Percentiles rank a stretch among this genome's conserved stretches.
Conservation (phyloP, 352 stramenopile genomes). For the Phytopythium helicoides region DNA sequence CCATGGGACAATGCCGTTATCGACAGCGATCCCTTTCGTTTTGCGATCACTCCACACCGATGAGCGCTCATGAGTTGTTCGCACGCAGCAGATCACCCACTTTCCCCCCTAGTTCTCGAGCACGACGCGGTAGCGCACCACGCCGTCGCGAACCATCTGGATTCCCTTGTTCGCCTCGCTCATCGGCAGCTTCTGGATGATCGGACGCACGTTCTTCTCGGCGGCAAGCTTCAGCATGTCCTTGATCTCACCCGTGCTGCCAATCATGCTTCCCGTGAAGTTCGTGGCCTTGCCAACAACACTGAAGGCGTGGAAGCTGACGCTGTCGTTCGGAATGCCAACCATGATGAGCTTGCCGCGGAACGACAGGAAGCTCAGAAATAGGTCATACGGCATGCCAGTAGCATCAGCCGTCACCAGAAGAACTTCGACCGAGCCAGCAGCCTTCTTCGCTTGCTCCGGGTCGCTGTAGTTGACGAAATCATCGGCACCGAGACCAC, state of each 20-base stretch:
- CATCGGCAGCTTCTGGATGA: constrained; percentile 60
- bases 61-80: no score
- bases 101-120: constrained; percentile 36
- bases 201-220: constrained; percentile 61
- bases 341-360: constrained; percentile 68
- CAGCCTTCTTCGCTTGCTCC: constrained; percentile 23
- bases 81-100: no score
- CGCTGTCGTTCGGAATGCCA: constrained; percentile 55
- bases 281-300: constrained; percentile 40
- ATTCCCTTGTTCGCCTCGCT: constrained; percentile 44
- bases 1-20: no score
- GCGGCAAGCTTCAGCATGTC: constrained; percentile 84
- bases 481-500: constrained; percentile 53
- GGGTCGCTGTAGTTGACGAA: constrained; percentile 58
- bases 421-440: constrained; percentile 54
- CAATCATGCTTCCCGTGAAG: constrained; percentile 69
- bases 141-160: constrained; percentile 37
- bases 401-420: constrained; percentile 66
- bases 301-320: constrained; percentile 47
- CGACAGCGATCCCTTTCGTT: no score
- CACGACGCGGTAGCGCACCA: constrained; percentile 41
- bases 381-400: constrained; percentile 42
- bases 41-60: no score
- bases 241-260: constrained; percentile 73
- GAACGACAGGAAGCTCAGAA: constrained; percentile 62